Percentiles rank a stretch among this genome's conserved stretches.
Evolutionary conservation across 1,284 basidiomycete genomes (phyloP).

Genomic region (Sanghuangporus sanghuang): DNA sequence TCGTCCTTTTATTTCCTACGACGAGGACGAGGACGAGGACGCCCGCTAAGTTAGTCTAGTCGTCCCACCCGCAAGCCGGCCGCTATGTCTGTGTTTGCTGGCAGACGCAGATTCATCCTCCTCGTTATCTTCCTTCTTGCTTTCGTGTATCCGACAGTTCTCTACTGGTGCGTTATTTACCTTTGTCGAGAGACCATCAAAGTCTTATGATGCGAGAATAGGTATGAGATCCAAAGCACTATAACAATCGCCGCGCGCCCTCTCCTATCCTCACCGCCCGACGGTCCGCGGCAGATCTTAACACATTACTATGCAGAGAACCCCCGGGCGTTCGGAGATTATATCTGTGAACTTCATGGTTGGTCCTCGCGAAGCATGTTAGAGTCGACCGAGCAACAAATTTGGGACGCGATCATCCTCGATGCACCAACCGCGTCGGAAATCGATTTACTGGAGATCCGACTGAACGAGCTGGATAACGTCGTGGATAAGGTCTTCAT

Average conservation of each 20-base stretch:
- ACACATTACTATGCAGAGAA: constrained; percentile 26
- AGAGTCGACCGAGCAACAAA: constrained; percentile 12
- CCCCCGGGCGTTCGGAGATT: constrained; percentile 3
- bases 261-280: constrained; percentile 33
- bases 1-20: constrained; percentile 20
- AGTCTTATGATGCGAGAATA: constrained; percentile 1
- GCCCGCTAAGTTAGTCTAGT: constrained; percentile 2
- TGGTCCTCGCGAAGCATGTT: constrained; percentile 20
- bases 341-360: constrained; percentile 27
- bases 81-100: constrained; percentile 13
- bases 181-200: background rate
- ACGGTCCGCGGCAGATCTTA: constrained; percentile 21
- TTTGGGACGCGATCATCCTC: constrained; percentile 31
- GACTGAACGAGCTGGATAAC: constrained; percentile 33
- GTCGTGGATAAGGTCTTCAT: constrained; percentile 34
- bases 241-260: constrained; percentile 59
- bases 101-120: constrained; percentile 14
- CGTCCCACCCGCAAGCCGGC: background rate
- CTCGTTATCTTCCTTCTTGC: constrained; percentile 9
- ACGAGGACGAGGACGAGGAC: constrained; percentile 49
- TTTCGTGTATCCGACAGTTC: constrained; percentile 7
- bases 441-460: constrained; percentile 38
- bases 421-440: constrained; percentile 27
- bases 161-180: constrained; percentile 12
- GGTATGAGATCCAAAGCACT: constrained; percentile 42